phyloP scores from a whole-genome alignment of 2,329 filamentous ascomycete genomes.

The Monilinia laxa region DNA sequence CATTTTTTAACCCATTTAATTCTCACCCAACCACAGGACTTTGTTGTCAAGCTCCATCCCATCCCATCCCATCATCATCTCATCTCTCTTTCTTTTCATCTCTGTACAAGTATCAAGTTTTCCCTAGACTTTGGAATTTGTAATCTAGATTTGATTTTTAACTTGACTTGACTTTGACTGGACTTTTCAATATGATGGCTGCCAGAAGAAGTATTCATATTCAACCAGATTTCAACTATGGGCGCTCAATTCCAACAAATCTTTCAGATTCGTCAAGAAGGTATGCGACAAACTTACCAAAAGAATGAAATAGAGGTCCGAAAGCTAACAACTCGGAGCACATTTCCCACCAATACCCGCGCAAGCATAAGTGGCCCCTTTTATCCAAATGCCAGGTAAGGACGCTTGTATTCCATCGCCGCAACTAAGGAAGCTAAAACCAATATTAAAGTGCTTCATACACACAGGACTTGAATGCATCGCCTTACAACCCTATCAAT shows the following conservation, averaged over 20 bases:
- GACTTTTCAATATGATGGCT: constrained; percentile 35
- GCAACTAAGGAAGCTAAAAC: constrained; percentile 35
- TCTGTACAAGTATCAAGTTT: constrained; percentile 16
- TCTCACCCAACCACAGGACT: constrained; percentile 14
- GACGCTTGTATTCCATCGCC: constrained; percentile 25
- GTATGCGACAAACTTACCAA: constrained; percentile 32
- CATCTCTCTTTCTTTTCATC: no score
- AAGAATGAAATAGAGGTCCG: constrained; percentile 18
- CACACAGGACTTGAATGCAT: constrained; percentile 31
- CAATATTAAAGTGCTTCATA: constrained; percentile 37
- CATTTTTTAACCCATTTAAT: constrained; percentile 14
- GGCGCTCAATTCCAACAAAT: constrained; percentile 33
- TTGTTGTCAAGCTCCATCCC: background rate
- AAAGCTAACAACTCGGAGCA: constrained; percentile 37
- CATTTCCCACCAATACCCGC: constrained; percentile 34
- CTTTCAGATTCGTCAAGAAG: constrained; percentile 37
- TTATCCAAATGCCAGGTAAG: constrained; percentile 40
- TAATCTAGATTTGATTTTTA: no score
- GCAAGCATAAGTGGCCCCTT: constrained; percentile 36
- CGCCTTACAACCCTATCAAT: constrained; percentile 36
- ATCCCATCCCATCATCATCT: background rate
- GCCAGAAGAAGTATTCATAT: constrained; percentile 39
- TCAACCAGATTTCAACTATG: constrained; percentile 39
- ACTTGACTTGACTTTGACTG: background rate
- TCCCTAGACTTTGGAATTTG: constrained; percentile 7